A percentile compares a stretch with the other conserved stretches of the same genome.
phyloP scores from a whole-genome alignment of 2,329 filamentous ascomycete genomes.

The Chaetoscypha palmicola region DNA sequence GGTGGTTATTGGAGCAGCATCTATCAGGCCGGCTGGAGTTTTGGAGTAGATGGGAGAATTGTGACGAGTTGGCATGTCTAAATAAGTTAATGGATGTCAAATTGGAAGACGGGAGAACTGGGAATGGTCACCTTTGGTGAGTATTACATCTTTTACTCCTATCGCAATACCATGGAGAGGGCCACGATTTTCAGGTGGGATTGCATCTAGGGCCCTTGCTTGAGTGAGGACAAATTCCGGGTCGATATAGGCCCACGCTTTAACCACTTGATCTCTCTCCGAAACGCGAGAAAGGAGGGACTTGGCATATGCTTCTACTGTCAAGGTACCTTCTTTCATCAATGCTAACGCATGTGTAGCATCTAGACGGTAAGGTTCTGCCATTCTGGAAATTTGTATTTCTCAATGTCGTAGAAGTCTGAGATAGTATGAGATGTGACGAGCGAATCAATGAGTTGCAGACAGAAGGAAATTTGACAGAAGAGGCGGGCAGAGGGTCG shows the following conservation, averaged over 20 bases:
- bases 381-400: slow-evolving; percentile 16
- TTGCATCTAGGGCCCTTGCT: slow-evolving; percentile 42
- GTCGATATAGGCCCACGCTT: slow-evolving; percentile 45
- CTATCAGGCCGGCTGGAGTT: slow-evolving; percentile 38
- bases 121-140: slow-evolving; percentile 39
- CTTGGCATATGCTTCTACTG: slow-evolving; percentile 42
- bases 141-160: slow-evolving; percentile 55
- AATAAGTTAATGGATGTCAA: slow-evolving; percentile 1
- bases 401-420: too few species aligned
- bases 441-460: too few species aligned
- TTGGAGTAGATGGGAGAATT: slow-evolving; percentile 48
- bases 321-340: slow-evolving; percentile 36
- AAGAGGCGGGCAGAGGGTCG: too few species aligned
- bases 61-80: slow-evolving; percentile 52
- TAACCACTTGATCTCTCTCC: slow-evolving; percentile 38
- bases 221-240: slow-evolving; percentile 41
- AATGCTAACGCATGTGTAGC: slow-evolving; percentile 36
- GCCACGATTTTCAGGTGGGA: slow-evolving; percentile 42
- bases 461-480: too few species aligned
- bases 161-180: slow-evolving; percentile 51
- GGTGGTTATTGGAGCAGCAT: slow-evolving; percentile 45
- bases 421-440: too few species aligned
- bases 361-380: slow-evolving; percentile 35
- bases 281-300: slow-evolving; percentile 41
- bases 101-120: not conserved